Evolutionary conservation across 441 rosid genomes (phyloP).

Genomic region (Gossypium schwendimanii): DNA sequence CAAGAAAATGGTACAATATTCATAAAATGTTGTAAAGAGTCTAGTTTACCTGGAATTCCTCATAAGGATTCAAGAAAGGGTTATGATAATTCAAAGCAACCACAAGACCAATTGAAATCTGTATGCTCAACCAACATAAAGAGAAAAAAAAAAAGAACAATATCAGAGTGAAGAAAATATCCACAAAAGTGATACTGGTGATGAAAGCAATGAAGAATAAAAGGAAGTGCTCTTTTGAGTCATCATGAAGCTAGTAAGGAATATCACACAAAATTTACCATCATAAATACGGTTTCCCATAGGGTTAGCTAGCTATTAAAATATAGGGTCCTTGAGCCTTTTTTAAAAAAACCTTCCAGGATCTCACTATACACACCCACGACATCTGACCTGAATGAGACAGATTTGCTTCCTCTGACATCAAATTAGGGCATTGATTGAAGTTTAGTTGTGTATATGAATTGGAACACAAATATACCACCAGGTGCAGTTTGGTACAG

Average conservation of each 20-base stretch:
- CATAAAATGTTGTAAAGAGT: background rate
- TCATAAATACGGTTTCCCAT: background rate
- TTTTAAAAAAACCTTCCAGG: no score
- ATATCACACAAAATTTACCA: background rate
- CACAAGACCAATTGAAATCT: slow-evolving; percentile 88
- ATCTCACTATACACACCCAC: no score
- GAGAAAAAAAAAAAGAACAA: slow-evolving; percentile 12
- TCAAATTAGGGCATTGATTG: no score
- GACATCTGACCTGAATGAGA: no score
- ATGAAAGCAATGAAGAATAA: background rate
- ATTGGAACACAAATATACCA: no score
- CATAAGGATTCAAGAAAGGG: slow-evolving; percentile 83
- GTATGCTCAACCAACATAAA: slow-evolving; percentile 23
- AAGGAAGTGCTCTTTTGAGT: background rate
- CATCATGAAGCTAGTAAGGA: background rate
- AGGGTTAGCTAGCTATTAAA: no score
- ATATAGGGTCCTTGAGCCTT: no score
- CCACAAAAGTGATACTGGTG: background rate
- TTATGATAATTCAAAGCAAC: slow-evolving; percentile 83
- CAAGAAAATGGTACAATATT: background rate
- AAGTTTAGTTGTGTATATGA: no score
- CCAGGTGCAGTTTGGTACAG: no score
- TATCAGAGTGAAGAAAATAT: background rate
- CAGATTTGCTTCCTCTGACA: no score
- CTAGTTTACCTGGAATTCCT: slow-evolving; percentile 79